These are phyloP conservation scores for Wilcoxina mikolae DNA, from an alignment of 495 filamentous ascomycete species.

Conservation along the genomic window DNA sequence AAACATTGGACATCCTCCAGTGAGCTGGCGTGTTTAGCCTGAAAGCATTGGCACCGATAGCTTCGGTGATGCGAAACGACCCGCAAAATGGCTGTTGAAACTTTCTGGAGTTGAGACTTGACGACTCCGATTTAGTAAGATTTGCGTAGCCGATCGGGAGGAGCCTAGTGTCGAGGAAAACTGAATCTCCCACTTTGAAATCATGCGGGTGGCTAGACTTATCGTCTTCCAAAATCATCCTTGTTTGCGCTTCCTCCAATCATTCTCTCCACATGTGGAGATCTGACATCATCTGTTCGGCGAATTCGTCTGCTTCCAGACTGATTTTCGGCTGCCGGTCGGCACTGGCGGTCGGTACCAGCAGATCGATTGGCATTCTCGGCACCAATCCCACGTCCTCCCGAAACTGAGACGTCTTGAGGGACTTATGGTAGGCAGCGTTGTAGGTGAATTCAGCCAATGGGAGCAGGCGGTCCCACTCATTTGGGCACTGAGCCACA, in stretches of 20 bases:
- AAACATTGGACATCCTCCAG: background rate
- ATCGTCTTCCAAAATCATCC: background rate
- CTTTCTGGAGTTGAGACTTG: background rate
- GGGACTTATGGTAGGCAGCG: background rate
- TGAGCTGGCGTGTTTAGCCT: background rate
- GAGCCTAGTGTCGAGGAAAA: background rate
- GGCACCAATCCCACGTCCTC: background rate
- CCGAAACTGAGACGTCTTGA: background rate
- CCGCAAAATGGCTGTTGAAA: background rate
- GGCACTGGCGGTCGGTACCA: background rate
- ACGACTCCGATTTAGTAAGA: background rate
- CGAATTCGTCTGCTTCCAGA: background rate
- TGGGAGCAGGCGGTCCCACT: background rate
- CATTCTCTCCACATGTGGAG: background rate
- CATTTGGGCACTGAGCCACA: background rate
- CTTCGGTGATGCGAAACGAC: background rate
- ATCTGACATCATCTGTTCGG: background rate
- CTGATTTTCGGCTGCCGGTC: background rate
- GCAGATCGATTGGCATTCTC: background rate
- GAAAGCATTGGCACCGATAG: background rate
- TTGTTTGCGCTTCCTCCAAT: background rate
- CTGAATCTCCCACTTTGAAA: background rate
- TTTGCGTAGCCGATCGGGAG: background rate
- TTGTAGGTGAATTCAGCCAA: slow-evolving; percentile 2
- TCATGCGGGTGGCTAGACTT: background rate